phyloP scores from a whole-genome alignment of 2,329 filamentous ascomycete genomes.

The Cladosporium velox region DNA sequence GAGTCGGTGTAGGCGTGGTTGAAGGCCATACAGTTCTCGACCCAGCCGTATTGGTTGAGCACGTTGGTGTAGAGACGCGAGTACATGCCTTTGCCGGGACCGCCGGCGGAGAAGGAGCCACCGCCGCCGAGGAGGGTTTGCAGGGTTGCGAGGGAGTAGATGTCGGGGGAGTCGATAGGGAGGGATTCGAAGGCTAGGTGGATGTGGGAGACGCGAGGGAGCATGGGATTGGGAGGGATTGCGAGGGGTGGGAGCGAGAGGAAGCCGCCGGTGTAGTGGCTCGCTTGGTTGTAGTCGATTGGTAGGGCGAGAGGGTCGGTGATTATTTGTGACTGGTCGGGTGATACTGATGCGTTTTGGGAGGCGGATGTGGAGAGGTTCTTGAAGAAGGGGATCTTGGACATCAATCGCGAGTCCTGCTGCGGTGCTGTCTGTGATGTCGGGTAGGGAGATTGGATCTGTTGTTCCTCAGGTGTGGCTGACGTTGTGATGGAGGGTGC shows the following conservation, averaged over 20 bases:
- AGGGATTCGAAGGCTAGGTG: conserved; percentile 95
- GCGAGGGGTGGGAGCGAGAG: conserved; percentile 80
- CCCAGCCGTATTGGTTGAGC: conserved; percentile 95
- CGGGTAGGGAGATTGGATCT: conserved; percentile 37
- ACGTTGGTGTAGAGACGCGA: conserved; percentile 96
- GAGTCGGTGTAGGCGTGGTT: conserved; percentile 97
- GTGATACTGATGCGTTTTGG: conserved; percentile 60
- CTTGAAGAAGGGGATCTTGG: conserved; percentile 86
- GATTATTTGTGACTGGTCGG: conserved; percentile 49
- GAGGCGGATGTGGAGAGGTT: conserved; percentile 76
- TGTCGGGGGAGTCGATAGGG: conserved; percentile 85
- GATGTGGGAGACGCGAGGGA: conserved; percentile 84
- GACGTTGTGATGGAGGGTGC: conserved; percentile 28
- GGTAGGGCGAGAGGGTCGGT: conserved; percentile 47
- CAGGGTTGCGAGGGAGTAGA: conserved; percentile 92
- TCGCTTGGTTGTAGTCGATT: conserved; percentile 62
- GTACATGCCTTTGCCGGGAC: conserved; percentile 99
- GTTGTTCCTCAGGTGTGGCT: conserved; percentile 30
- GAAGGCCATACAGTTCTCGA: conserved; percentile 92
- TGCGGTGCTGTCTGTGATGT: conserved; percentile 44
- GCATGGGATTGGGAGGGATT: conserved; percentile 72
- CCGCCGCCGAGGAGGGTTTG: conserved; percentile 95
- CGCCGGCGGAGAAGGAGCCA: conserved; percentile 93
- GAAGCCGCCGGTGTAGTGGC: conserved; percentile 93
- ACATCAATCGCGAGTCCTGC: conserved; percentile 68